A percentile compares a stretch with the other conserved stretches of the same genome.
phyloP scores from a whole-genome alignment of 805 yeast species.

The Pichia cephalocereana region DNA sequence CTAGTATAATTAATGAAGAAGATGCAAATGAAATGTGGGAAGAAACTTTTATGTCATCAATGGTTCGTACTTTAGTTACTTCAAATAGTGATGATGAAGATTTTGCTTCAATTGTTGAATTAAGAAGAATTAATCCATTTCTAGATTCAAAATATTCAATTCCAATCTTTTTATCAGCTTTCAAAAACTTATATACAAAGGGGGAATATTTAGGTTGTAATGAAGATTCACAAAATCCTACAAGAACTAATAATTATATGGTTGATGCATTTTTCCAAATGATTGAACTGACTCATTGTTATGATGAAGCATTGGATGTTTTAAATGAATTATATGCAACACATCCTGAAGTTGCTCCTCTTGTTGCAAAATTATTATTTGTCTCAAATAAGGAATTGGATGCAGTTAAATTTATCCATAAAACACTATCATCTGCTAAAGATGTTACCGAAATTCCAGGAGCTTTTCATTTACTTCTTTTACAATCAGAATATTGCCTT shows the following conservation, averaged over 20 bases:
- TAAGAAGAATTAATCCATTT: constrained; percentile 76
- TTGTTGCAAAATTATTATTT: constrained; percentile 45
- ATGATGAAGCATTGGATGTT: constrained; percentile 50
- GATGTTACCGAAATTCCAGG: constrained; percentile 34
- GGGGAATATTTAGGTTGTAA: constrained; percentile 60
- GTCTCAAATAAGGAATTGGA: constrained; percentile 50
- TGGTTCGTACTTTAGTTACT: constrained; percentile 64
- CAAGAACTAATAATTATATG: constrained; percentile 54
- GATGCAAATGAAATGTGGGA: constrained; percentile 34
- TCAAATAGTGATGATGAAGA: constrained; percentile 48
- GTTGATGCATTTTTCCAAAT: constrained; percentile 66
- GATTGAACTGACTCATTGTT: constrained; percentile 56
- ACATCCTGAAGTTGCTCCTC: constrained; percentile 50
- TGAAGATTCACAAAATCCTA: constrained; percentile 62
- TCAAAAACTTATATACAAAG: constrained; percentile 53
- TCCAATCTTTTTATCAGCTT: constrained; percentile 48
- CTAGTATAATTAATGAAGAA: constrained; percentile 16
- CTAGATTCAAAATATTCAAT: constrained; percentile 33
- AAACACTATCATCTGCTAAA: constrained; percentile 25
- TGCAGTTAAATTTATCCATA: constrained; percentile 44
- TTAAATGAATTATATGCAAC: constrained; percentile 40
- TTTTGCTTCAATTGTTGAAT: constrained; percentile 66
- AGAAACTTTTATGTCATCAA: constrained; percentile 59
- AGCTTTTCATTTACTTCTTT: constrained; percentile 43
- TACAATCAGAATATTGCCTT: constrained; percentile 51